Base-by-base conservation (phyloP, 2,329 filamentous ascomycete genomes). In the Ramularia collo-cygni region DNA sequence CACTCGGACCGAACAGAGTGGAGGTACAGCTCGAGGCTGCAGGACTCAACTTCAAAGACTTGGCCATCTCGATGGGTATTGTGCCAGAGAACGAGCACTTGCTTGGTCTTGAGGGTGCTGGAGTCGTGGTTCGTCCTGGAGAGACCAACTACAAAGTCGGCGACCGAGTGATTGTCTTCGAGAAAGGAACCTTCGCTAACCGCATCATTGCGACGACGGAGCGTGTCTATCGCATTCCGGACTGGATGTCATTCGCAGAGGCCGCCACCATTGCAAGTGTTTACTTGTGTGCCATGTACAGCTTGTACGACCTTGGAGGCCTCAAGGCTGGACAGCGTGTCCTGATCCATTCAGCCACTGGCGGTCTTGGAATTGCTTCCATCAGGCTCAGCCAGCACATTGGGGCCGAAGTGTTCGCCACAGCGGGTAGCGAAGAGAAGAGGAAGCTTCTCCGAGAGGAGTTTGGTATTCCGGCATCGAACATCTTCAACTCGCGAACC, bases 91-190 rank as follows among this genome's bases (percentile, higher is more conserved):
- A 53, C 1, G 52, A 55, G 1, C 43, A 53, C 2, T 39, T 45
- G 9, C 58, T 66, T 48, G 58, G 56, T 3, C 54, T 55, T 4
- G 64, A 66, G 36, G 57, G 55, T 17, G 51, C 59, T 3, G 65
- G 64, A 3, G 40, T 60, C 16, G 42, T 63, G 28, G 37, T 31
- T 3, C 4, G 48, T 8, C n/a, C 33, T 12, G 51, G 53, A 10
- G 55, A 61, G 37, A 38, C 14, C 6, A 34, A 43, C n/a, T 31
- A 57, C 4, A 51, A 44, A 18, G 32, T 42, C 6, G 62, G 59
- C 9, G 46, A 60, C 15, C 45, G 57, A 8, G 49, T 54, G 14
- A 21, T 43, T 9, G 29, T 35, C 8, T 32, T 37, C 35, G 32
- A 38, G 9, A 37, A 42, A 13, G 40, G 41, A 8, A 27, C 38